Evolutionary conservation across 2,329 filamentous ascomycete genomes (phyloP).

Genomic region (Talaromyces rugulosus): DNA sequence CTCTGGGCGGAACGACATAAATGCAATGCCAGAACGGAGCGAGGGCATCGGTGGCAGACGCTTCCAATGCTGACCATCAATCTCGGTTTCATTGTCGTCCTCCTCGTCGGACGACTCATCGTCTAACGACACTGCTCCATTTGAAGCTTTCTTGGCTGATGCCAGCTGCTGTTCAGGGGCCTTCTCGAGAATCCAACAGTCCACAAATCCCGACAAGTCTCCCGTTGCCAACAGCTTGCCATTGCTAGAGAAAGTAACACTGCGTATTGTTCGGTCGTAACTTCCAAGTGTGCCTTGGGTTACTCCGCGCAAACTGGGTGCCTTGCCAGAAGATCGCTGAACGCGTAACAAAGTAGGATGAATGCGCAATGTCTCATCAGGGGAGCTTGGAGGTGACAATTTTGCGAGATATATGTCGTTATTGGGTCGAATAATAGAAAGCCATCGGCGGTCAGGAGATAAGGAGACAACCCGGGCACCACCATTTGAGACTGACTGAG

Average conservation of each 20-base stretch:
- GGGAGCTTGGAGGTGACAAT: constrained; percentile 35
- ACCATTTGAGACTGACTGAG: constrained; percentile 50
- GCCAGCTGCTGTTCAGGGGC: constrained; percentile 35
- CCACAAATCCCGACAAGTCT: constrained; percentile 79
- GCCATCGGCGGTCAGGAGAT: constrained; percentile 45
- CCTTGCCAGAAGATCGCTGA: constrained; percentile 12
- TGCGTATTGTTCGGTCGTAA: constrained; percentile 73
- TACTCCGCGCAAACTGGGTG: constrained; percentile 38
- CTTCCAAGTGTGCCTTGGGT: constrained; percentile 64
- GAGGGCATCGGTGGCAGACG: constrained; percentile 65
- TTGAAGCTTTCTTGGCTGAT: constrained; percentile 24
- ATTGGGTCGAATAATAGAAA: constrained; percentile 54
- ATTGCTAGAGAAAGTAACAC: constrained; percentile 73
- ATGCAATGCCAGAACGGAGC: constrained; percentile 60
- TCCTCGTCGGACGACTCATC: constrained; percentile 48
- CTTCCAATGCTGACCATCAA: constrained; percentile 67
- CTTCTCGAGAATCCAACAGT: constrained; percentile 74
- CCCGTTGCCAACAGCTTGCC: constrained; percentile 73
- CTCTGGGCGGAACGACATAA: constrained; percentile 61
- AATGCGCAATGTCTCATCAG: constrained; percentile 39
- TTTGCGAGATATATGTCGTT: constrained; percentile 54
- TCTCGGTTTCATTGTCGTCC: constrained; percentile 36
- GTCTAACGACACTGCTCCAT: constrained; percentile 30
- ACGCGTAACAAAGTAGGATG: constrained; percentile 25
- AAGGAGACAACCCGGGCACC: constrained; percentile 64